A percentile compares a stretch with the other conserved stretches of the same genome.
Conservation (phyloP, 192 early-diverging fungal species). For the Podila verticillata region DNA sequence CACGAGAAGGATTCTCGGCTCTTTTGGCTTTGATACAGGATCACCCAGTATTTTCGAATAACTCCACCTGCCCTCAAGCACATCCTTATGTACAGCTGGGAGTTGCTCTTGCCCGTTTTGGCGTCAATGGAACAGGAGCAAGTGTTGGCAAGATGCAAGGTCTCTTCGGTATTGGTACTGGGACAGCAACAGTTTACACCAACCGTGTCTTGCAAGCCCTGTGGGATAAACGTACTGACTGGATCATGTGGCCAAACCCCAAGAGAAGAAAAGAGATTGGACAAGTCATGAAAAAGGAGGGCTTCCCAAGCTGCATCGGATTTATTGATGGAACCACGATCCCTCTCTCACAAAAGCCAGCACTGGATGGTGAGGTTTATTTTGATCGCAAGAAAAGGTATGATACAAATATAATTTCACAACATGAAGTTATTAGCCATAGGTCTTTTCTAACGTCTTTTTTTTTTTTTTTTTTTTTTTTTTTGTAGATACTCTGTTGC, state of each 20-base stretch:
- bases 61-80: slow-evolving; percentile 8
- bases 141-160: background rate
- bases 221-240: background rate
- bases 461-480: background rate
- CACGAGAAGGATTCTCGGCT: slow-evolving; percentile 10
- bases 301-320: slow-evolving; percentile 23
- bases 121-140: slow-evolving; percentile 3
- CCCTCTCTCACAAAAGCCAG: slow-evolving; percentile 8
- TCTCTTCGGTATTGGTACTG: slow-evolving; percentile 8
- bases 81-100: slow-evolving; percentile 14
- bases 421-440: too few relatives aligned
- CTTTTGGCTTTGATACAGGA: slow-evolving; percentile 9
- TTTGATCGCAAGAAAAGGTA: slow-evolving; percentile 18
- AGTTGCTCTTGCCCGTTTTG: slow-evolving; percentile 9
- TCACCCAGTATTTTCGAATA: slow-evolving; percentile 17
- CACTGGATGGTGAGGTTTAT: slow-evolving; percentile 5
- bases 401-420: too few relatives aligned
- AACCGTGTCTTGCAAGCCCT: slow-evolving; percentile 10
- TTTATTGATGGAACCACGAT: slow-evolving; percentile 23
- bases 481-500: slow-evolving; percentile 17
- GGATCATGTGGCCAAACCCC: slow-evolving; percentile 12
- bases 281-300: slow-evolving; percentile 15
- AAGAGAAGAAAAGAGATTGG: slow-evolving; percentile 5
- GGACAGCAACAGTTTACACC: slow-evolving; percentile 9
- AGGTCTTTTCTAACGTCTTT: background rate